Evolutionary conservation across 2,329 filamentous ascomycete genomes (phyloP).

Genomic region (Macrophomina tecta): DNA sequence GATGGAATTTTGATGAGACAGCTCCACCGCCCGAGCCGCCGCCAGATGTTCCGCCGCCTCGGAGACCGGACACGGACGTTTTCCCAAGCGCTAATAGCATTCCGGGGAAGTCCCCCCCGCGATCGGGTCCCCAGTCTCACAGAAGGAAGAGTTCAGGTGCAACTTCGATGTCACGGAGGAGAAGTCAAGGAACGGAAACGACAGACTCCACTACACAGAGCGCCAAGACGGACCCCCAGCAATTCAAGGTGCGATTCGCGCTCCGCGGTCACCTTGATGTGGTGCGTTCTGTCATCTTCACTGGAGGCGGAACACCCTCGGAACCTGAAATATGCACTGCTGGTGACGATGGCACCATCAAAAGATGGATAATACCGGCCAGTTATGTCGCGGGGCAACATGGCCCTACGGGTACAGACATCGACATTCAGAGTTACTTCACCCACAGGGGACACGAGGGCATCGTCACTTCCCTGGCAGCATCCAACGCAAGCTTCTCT

Average conservation of each 20-base stretch:
- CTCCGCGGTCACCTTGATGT: slow-evolving; percentile 92
- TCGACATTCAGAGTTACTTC: slow-evolving; percentile 92
- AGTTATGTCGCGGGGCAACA: slow-evolving; percentile 68
- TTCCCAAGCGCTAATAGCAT: slow-evolving; percentile 83
- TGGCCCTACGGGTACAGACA: slow-evolving; percentile 69
- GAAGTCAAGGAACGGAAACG: slow-evolving; percentile 68
- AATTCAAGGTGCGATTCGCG: slow-evolving; percentile 92
- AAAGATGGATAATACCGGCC: slow-evolving; percentile 91
- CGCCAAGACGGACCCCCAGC: slow-evolving; percentile 70
- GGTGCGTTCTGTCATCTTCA: slow-evolving; percentile 94
- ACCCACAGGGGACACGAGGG: slow-evolving; percentile 95
- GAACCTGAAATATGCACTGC: slow-evolving; percentile 97
- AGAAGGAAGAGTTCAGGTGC: slow-evolving; percentile 77
- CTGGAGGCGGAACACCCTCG: slow-evolving; percentile 89
- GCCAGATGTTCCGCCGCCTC: slow-evolving; percentile 60
- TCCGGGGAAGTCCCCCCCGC: slow-evolving; percentile 78
- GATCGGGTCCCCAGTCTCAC: slow-evolving; percentile 68
- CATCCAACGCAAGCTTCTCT: slow-evolving; percentile 88
- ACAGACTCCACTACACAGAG: slow-evolving; percentile 50
- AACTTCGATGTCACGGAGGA: slow-evolving; percentile 66
- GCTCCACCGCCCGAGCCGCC: slow-evolving; percentile 64
- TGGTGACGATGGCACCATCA: slow-evolving; percentile 93
- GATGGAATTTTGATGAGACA: slow-evolving; percentile 91
- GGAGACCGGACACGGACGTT: slow-evolving; percentile 81
- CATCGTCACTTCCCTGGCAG: slow-evolving; percentile 82